Percentiles rank a stretch among this genome's conserved stretches.
These are phyloP conservation scores for Solanum arcanum DNA, from an alignment of 257 asterid species.

Conservation along the genomic window DNA sequence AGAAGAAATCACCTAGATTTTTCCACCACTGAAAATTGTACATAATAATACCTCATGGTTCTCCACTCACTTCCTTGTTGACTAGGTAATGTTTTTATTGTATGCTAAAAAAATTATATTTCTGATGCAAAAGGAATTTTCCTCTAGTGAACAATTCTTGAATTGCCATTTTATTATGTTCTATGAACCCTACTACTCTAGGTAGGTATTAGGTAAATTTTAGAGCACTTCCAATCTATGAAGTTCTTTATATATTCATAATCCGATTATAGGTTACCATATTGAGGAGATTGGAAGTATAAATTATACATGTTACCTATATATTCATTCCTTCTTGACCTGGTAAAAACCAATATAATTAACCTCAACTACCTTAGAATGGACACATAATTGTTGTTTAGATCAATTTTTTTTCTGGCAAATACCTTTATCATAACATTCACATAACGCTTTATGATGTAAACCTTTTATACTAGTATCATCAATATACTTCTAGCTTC, in stretches of 20 bases:
- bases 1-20: no score
- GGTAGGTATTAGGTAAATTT: not conserved
- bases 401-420: not conserved
- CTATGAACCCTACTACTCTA: not conserved
- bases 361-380: not conserved
- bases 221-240: not conserved
- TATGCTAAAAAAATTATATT: not conserved
- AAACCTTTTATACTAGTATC: not conserved
- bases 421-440: not conserved
- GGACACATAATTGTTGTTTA: not conserved
- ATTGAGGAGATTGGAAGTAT: not conserved
- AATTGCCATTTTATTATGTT: not conserved
- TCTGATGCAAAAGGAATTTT: not conserved
- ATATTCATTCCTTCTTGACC: not conserved
- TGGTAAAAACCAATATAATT: not conserved
- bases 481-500: not conserved
- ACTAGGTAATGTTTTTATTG: not conserved
- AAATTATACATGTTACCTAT: not conserved
- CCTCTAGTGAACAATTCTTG: not conserved
- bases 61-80: no score
- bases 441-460: no score
- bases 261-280: not conserved
- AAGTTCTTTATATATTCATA: not conserved
- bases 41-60: no score
- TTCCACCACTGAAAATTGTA: no score